A percentile compares a stretch with the other conserved stretches of the same genome.
Conservation (phyloP, 1,139 yeast genomes). For the Pichia sp. region DNA sequence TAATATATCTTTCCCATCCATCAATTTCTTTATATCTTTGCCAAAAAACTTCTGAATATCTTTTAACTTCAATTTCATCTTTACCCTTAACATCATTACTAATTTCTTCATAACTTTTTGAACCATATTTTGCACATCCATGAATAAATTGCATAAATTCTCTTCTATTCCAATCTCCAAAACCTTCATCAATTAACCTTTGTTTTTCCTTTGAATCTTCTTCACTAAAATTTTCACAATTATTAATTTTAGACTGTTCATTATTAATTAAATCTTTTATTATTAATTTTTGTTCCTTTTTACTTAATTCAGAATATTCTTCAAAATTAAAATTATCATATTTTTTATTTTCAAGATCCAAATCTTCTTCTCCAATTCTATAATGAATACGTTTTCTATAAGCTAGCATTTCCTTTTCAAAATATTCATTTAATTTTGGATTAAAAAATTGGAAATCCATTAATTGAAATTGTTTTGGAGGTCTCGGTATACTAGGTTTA, state of each 20-base stretch:
- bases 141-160: conserved; percentile 85
- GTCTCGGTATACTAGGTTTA: conserved; percentile 49
- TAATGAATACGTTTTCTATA: conserved; percentile 70
- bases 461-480: conserved; percentile 66
- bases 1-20: conserved; percentile 76
- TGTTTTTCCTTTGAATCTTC: conserved; percentile 67
- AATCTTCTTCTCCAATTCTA: conserved; percentile 46
- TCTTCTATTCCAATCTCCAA: conserved; percentile 76
- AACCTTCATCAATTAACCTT: conserved; percentile 56
- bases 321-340: conserved; percentile 40
- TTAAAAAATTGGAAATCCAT: conserved; percentile 92
- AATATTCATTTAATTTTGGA: conserved; percentile 51
- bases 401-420: conserved; percentile 73
- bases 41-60: conserved; percentile 74
- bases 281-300: conserved; percentile 32
- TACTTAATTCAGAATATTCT: conserved; percentile 37
- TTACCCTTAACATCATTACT: conserved; percentile 65
- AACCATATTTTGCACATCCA: conserved; percentile 74
- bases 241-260: conserved; percentile 64
- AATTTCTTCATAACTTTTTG: conserved; percentile 53
- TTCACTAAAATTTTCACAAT: conserved; percentile 66
- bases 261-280: conserved; percentile 38
- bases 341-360: conserved; percentile 39
- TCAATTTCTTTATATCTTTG: conserved; percentile 62
- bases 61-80: conserved; percentile 58